These are phyloP conservation scores for Pichia sp. DNA, from an alignment of 1,139 yeast species.

Conservation along the genomic window DNA sequence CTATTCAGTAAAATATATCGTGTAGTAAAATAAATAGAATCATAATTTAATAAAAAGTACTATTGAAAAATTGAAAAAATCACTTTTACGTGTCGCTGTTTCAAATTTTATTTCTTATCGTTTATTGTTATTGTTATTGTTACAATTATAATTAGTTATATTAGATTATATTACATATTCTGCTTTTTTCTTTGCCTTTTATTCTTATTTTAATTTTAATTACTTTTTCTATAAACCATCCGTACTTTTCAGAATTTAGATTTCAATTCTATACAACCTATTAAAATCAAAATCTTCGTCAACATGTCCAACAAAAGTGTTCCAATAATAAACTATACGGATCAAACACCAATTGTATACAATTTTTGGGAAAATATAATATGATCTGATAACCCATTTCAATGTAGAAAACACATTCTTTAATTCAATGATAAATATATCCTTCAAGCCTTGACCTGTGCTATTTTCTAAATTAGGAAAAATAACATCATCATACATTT, in stretches of 20 bases:
- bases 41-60: no score
- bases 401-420: slow-evolving; percentile 57
- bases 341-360: slow-evolving; percentile 45
- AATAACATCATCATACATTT: slow-evolving; percentile 19
- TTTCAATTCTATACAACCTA: slow-evolving; percentile 23
- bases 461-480: slow-evolving; percentile 15
- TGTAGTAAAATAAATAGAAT: no score
- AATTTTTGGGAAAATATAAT: slow-evolving; percentile 61
- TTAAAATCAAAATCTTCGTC: slow-evolving; percentile 27
- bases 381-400: slow-evolving; percentile 59
- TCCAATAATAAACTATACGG: slow-evolving; percentile 60
- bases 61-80: no score
- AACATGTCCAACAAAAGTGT: slow-evolving; percentile 55
- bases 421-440: slow-evolving; percentile 49
- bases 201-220: background rate
- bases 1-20: no score
- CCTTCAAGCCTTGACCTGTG: slow-evolving; percentile 19
- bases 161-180: no score
- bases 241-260: background rate
- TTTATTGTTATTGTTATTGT: no score
- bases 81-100: background rate
- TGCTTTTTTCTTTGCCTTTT: background rate
- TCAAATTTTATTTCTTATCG: no score
- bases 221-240: background rate
- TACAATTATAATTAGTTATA: no score